phyloP scores from a whole-genome alignment of 2,329 filamentous ascomycete genomes.

The Calycina herbarum region DNA sequence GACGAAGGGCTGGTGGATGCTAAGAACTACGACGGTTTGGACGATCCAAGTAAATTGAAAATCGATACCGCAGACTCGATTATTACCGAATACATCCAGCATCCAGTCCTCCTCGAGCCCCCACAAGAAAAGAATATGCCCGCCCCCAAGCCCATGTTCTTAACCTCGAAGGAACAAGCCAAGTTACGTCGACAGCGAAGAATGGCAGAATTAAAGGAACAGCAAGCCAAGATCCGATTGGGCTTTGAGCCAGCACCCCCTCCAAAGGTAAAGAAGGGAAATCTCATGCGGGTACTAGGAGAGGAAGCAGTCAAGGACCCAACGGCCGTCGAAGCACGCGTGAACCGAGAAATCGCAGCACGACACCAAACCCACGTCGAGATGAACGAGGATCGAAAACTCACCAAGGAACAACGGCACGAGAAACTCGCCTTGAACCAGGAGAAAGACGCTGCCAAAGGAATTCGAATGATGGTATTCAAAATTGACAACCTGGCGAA shows the following conservation, averaged over 20 bases:
- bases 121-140: conserved; percentile 84
- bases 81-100: conserved; percentile 87
- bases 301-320: conserved; percentile 88
- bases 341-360: conserved; percentile 89
- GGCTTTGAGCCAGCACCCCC: conserved; percentile 87
- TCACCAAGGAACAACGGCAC: conserved; percentile 82
- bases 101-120: conserved; percentile 86
- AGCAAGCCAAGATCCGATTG: conserved; percentile 91
- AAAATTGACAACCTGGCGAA: conserved; percentile 87
- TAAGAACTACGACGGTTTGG: conserved; percentile 70
- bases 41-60: conserved; percentile 66
- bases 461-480: conserved; percentile 84
- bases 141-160: conserved; percentile 82
- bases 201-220: conserved; percentile 91
- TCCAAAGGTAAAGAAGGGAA: conserved; percentile 95
- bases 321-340: conserved; percentile 91
- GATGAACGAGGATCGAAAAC: conserved; percentile 79
- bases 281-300: conserved; percentile 94
- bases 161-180: conserved; percentile 87
- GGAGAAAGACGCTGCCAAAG: conserved; percentile 82
- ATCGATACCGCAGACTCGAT: conserved; percentile 79
- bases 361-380: conserved; percentile 76
- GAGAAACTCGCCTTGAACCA: conserved; percentile 84
- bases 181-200: conserved; percentile 87
- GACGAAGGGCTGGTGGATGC: conserved; percentile 84